Percentiles rank a stretch among this genome's conserved stretches.
Evolutionary conservation across 2,329 filamentous ascomycete genomes (phyloP).

Genomic region (Aspergillus phoenicis): DNA sequence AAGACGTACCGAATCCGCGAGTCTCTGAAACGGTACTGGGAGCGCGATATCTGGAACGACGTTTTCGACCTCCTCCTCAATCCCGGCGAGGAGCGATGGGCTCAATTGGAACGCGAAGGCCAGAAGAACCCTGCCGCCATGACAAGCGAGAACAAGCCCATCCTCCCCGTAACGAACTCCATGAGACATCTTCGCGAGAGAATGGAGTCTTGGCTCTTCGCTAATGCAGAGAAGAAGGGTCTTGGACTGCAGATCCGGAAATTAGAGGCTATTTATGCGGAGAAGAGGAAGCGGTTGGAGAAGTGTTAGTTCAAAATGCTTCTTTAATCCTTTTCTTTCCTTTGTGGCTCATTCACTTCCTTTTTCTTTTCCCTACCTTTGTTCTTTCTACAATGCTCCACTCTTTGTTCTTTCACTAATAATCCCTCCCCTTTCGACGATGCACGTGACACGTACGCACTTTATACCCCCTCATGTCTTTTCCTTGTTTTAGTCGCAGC

Average conservation of each 20-base stretch:
- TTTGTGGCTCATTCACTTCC: background rate
- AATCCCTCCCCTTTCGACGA: background rate
- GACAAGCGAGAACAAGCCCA: constrained; percentile 26
- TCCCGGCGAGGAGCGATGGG: constrained; percentile 61
- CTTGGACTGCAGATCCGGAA: constrained; percentile 59
- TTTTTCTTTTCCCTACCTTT: background rate
- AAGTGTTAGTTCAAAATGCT: constrained; percentile 15
- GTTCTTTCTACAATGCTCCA: too few species aligned
- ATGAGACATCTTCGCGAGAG: constrained; percentile 69
- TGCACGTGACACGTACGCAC: background rate
- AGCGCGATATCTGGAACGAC: constrained; percentile 83
- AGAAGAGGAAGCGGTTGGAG: constrained; percentile 48
- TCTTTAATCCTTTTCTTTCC: background rate
- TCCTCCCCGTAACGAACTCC: constrained; percentile 71
- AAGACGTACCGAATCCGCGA: constrained; percentile 81
- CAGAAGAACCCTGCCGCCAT: constrained; percentile 1
- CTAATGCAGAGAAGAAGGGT: constrained; percentile 78
- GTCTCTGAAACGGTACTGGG: constrained; percentile 91
- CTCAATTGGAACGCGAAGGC: constrained; percentile 58
- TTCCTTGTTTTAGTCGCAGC: constrained; percentile 6
- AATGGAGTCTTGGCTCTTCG: constrained; percentile 84
- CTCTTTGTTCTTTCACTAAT: too few species aligned
- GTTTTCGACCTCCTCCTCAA: constrained; percentile 87
- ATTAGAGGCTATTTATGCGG: constrained; percentile 69
- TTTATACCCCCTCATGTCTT: constrained; percentile 11